phyloP scores from a whole-genome alignment of 164 flowering plant species.

The Sextonia rubra region DNA sequence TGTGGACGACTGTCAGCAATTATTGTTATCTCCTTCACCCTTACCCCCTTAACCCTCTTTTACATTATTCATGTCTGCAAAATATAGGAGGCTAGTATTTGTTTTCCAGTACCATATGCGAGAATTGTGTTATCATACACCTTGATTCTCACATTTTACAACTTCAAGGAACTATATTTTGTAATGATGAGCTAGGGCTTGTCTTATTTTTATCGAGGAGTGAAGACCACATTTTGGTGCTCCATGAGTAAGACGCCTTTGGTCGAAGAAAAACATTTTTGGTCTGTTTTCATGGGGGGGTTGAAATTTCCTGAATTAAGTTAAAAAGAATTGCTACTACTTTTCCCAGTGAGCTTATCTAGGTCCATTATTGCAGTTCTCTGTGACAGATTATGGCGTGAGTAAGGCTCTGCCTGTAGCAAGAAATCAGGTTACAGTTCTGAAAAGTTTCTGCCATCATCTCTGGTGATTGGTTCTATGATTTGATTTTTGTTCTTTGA shows the following conservation, averaged over 20 bases:
- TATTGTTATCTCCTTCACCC: background rate
- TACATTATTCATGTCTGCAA: background rate
- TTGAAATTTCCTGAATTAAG: too few species aligned
- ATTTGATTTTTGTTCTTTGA: too few species aligned
- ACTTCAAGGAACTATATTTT: background rate
- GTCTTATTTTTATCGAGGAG: background rate
- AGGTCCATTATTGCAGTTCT: background rate
- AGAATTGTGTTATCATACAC: background rate
- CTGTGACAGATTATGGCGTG: background rate
- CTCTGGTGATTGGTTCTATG: slow-evolving; percentile 7
- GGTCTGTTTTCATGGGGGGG: too few species aligned
- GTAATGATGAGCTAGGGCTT: background rate
- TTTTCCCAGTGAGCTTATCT: background rate
- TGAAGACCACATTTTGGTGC: background rate
- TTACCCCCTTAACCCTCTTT: background rate
- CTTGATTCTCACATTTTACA: background rate
- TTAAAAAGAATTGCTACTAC: too few species aligned
- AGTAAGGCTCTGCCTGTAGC: background rate
- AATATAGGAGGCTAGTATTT: background rate
- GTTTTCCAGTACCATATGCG: background rate
- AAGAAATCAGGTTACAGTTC: background rate
- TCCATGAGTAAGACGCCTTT: background rate
- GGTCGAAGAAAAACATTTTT: too few species aligned
- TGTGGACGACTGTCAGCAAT: background rate
- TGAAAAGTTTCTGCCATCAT: slow-evolving; percentile 2